Percentiles rank a stretch among this genome's conserved stretches.
Evolutionary conservation across 768 basidiomycete genomes (phyloP).

Genomic region (Flagelloscypha sp.): DNA sequence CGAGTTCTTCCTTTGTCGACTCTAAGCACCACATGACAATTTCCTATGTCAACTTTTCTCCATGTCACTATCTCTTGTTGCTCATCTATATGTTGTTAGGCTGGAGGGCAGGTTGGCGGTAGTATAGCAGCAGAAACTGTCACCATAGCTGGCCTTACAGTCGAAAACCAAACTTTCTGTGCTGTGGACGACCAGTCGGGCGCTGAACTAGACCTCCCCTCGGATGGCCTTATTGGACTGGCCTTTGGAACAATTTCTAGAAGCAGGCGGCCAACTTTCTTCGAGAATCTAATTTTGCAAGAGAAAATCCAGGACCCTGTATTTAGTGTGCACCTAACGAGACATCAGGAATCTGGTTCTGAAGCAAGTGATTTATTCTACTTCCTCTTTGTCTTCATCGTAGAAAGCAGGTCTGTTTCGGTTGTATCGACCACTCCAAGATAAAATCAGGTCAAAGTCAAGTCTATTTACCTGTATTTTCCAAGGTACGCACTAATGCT

Average conservation of each 20-base stretch:
- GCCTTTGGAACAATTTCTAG: slow-evolving; percentile 51
- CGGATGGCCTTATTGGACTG: slow-evolving; percentile 52
- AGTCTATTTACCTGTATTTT: slow-evolving; percentile 20
- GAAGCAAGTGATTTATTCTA: slow-evolving; percentile 27
- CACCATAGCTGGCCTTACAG: slow-evolving; percentile 33
- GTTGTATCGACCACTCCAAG: slow-evolving; percentile 24
- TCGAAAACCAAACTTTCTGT: slow-evolving; percentile 48
- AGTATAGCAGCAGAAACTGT: slow-evolving; percentile 44
- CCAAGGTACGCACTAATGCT: slow-evolving; percentile 21
- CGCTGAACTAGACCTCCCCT: slow-evolving; percentile 44
- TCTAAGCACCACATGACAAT: slow-evolving; percentile 26
- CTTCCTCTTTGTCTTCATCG: neutral
- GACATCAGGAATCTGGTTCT: slow-evolving; percentile 32
- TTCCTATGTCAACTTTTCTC: slow-evolving; percentile 31
- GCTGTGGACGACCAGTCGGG: slow-evolving; percentile 36
- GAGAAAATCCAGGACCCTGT: slow-evolving; percentile 33
- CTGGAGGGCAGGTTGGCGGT: slow-evolving; percentile 45
- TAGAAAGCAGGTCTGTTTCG: slow-evolving; percentile 13
- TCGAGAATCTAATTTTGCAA: slow-evolving; percentile 49
- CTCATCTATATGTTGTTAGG: slow-evolving; percentile 22
- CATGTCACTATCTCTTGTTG: neutral
- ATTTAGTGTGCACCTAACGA: slow-evolving; percentile 54
- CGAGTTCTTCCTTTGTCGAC: slow-evolving; percentile 34
- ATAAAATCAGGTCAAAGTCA: slow-evolving; percentile 20
- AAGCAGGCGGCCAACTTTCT: slow-evolving; percentile 42